A percentile compares a stretch with the other conserved stretches of the same genome.
Conservation (phyloP, 208 protist species). For the Leishmania mexicana region DNA sequence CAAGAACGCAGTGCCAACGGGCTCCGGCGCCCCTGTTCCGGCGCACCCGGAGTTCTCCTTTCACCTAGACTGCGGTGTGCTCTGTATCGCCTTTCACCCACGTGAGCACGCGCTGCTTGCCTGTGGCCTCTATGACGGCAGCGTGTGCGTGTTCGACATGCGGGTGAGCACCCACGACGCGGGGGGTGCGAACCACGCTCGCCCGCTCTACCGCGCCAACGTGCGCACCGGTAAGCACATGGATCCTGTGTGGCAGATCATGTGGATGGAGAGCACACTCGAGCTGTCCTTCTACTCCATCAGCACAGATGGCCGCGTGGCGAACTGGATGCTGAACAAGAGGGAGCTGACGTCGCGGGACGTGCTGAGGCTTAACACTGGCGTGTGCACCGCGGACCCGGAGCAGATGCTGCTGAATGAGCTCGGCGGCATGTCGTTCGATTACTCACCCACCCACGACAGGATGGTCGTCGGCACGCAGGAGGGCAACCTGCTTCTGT, state of each 20-base stretch:
- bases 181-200: constrained; percentile 52
- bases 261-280: constrained; percentile 63
- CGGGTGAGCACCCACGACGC: constrained; percentile 44
- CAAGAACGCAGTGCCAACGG: constrained; percentile 95
- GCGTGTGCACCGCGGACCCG: constrained; percentile 70
- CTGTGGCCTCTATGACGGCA: constrained; percentile 97
- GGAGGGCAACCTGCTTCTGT: constrained; percentile 95
- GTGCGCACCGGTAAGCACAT: constrained; percentile 97
- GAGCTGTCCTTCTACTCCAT: constrained; percentile 95
- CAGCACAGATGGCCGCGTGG: constrained; percentile 96
- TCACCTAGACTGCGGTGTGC: constrained; percentile 92
- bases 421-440: constrained; percentile 96
- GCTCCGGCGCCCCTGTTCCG: constrained; percentile 45
- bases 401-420: constrained; percentile 88
- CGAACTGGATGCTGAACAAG: constrained; percentile 95
- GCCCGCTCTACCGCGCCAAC: constrained; percentile 91
- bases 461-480: constrained; percentile 96
- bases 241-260: constrained; percentile 97
- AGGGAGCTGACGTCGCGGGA: constrained; percentile 96
- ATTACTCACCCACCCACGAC: constrained; percentile 92
- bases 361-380: constrained; percentile 86
- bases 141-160: constrained; percentile 95
- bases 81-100: constrained; percentile 97
- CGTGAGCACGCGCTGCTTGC: constrained; percentile 88
- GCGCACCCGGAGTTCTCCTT: constrained; percentile 95